Evolutionary conservation across 768 basidiomycete genomes (phyloP).

Genomic region (Nidularia pulvinata): DNA sequence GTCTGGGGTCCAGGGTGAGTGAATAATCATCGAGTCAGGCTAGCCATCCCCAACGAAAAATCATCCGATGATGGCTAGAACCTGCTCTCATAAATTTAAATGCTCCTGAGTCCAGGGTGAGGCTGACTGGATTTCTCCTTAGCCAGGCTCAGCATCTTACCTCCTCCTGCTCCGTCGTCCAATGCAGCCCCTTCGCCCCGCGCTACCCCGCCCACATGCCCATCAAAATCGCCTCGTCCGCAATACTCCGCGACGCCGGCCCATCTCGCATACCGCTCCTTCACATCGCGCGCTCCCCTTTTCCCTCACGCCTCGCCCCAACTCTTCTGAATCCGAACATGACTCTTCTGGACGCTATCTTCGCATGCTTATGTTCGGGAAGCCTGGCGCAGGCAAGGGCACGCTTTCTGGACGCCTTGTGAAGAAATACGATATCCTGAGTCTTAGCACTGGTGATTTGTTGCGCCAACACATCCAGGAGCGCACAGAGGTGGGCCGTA

Average conservation of each 20-base stretch:
- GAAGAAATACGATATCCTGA: conserved; percentile 77
- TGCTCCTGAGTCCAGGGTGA: too few species aligned
- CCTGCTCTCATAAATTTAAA: too few species aligned
- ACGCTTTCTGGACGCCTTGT: conserved; percentile 77
- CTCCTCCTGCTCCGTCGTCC: too few species aligned
- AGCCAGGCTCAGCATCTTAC: too few species aligned
- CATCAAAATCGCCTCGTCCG: too few species aligned
- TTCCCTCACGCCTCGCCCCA: conserved; percentile 41
- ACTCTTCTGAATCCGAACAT: conserved; percentile 30
- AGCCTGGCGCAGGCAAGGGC: conserved; percentile 86
- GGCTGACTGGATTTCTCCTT: too few species aligned
- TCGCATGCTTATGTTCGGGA: conserved; percentile 78
- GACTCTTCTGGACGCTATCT: conserved; percentile 34
- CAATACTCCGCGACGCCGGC: conserved; percentile 6
- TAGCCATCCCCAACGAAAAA: too few species aligned
- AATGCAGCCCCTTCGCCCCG: not conserved
- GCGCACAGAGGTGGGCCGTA: conserved; percentile 67
- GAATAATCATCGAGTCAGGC: too few species aligned
- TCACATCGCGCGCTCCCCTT: conserved; percentile 47
- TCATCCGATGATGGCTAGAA: too few species aligned
- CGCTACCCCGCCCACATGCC: too few species aligned
- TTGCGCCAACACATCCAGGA: conserved; percentile 83
- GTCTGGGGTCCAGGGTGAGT: too few species aligned
- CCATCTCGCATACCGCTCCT: conserved; percentile 24
- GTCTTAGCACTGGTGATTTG: conserved; percentile 84